phyloP scores from a whole-genome alignment of 148 eudicot species.

The Pharnaceum exiguum region DNA sequence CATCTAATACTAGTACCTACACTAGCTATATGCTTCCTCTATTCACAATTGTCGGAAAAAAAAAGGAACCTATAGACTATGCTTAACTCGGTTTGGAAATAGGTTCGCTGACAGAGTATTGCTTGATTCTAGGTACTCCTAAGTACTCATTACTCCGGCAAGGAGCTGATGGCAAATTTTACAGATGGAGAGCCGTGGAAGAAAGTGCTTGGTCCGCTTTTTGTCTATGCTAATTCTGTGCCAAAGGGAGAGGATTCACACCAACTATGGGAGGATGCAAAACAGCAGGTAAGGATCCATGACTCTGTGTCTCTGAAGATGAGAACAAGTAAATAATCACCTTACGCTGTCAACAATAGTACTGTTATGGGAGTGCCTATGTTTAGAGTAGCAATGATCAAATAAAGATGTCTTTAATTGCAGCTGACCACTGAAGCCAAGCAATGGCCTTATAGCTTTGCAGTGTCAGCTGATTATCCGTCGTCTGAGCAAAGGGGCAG shows the following conservation, averaged over 20 bases:
- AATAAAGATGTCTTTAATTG: too few species aligned
- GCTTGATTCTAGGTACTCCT: constrained; percentile 36
- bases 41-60: too few species aligned
- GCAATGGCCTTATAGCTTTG: constrained; percentile 72
- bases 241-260: constrained; percentile 21
- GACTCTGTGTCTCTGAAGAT: too few species aligned
- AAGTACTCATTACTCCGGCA: constrained; percentile 63
- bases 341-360: too few species aligned
- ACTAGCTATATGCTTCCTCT: too few species aligned
- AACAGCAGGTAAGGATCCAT: constrained; percentile 59
- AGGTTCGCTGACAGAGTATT: neutral
- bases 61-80: too few species aligned
- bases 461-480: constrained; percentile 49
- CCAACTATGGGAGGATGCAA: constrained; percentile 54
- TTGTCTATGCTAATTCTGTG: constrained; percentile 52
- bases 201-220: constrained; percentile 62
- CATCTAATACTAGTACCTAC: too few species aligned
- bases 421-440: constrained; percentile 49
- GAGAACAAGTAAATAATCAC: too few species aligned
- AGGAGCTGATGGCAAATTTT: constrained; percentile 46
- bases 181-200: constrained; percentile 59
- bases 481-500: constrained; percentile 44
- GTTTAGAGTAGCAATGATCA: too few species aligned
- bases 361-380: too few species aligned
- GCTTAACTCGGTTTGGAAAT: too few species aligned